These are phyloP conservation scores for Rhizodiscina lignyota DNA, from an alignment of 495 filamentous ascomycete species.

Conservation along the genomic window DNA sequence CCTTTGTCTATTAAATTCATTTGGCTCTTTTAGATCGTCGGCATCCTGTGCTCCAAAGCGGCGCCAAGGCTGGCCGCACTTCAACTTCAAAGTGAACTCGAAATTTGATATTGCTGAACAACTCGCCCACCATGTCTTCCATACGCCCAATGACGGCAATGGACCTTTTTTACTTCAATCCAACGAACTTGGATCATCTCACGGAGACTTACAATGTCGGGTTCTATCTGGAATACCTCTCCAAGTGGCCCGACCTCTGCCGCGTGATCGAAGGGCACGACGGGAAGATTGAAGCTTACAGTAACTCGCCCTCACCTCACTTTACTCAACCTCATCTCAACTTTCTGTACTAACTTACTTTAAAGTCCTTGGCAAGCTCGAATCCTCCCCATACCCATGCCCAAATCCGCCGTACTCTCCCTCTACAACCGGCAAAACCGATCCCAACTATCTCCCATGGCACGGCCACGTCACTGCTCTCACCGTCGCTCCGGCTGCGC, in stretches of 20 bases:
- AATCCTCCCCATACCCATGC: constrained; percentile 53
- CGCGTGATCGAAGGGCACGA: constrained; percentile 64
- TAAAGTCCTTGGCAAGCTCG: constrained; percentile 88
- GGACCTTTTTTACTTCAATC: constrained; percentile 72
- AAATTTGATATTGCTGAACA: no score
- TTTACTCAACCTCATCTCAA: neutral
- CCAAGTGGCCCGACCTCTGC: constrained; percentile 88
- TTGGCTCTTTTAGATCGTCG: no score
- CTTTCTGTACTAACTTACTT: no score
- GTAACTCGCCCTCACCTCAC: constrained; percentile 30
- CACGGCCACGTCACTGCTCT: constrained; percentile 96
- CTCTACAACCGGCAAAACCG: constrained; percentile 14
- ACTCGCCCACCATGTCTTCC: constrained; percentile 44
- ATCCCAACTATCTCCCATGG: constrained; percentile 70
- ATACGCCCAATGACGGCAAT: constrained; percentile 51
- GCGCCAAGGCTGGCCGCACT: no score
- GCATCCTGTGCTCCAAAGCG: no score
- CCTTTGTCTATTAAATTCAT: no score
- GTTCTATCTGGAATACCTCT: constrained; percentile 91
- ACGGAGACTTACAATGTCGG: constrained; percentile 92
- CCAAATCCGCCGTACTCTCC: constrained; percentile 50
- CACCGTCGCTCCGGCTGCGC: constrained; percentile 74
- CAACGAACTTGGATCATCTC: constrained; percentile 72
- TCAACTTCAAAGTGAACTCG: no score
- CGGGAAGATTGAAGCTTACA: constrained; percentile 82